Base-by-base conservation (phyloP, 2,329 filamentous ascomycete species). In the Fusarium subglutinans region DNA sequence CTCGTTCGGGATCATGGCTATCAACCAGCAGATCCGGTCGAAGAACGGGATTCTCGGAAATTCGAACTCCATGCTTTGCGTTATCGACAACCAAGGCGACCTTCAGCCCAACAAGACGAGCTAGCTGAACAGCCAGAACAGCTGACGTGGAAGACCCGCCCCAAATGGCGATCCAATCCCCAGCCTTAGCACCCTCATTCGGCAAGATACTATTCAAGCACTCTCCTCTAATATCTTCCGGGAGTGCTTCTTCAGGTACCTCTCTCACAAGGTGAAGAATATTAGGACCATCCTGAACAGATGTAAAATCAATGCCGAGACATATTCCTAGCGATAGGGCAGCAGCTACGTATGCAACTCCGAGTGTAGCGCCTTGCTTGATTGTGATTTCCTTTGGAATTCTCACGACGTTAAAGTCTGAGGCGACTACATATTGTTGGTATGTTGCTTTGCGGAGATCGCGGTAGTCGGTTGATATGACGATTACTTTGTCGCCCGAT, bases 141-240 rank as follows among this genome's bases (percentile, higher is more conserved):
- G 92, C 93, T 3, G 91, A 93, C 0, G 91, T 93, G 2, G 91
- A 92, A 3, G 91, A 94, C 4, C 90, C 93, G 64, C 93, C 93
- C 92, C 93, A 95, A 53, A 95, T 89, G 4, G 89, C 90, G 44
- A 95, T 82, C 89, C 91, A 94, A 68, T 95, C 92, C 0, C 91
- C 92, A 0, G 81, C 75, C 47, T 84, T 83, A 2, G 90, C 87
- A 14, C 90, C 83, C 70, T 93, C 90, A 0, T 80, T 76, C 3
- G 83, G 77, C 0, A 79, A 72, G 11, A 92, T 89, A 2, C 87
- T 86, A 1, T 85, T 79, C n/a, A 93, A 85, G 63, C 90, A 91
- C 78, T 94, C 92, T 9, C 85, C 79, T 5, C 86, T 82, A 12
- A 94, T 88, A 77, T 95, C 93, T 7, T 82, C 73, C 0, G 92